Conservation (phyloP, 768 basidiomycete species). For the Lactarius sanguifluus region DNA sequence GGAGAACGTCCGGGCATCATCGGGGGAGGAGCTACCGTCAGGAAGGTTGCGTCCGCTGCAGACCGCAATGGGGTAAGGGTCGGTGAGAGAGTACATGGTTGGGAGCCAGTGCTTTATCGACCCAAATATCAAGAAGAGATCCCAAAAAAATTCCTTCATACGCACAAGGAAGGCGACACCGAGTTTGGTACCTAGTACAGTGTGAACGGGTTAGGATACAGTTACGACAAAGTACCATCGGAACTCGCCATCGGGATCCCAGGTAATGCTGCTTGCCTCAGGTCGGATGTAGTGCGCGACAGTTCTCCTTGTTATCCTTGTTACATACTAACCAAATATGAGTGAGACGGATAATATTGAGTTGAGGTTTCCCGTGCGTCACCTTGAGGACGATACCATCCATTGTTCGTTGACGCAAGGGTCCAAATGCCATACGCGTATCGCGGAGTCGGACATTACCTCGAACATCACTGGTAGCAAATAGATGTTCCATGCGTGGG, state of each 20-base stretch:
- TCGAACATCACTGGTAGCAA: constrained; percentile 58
- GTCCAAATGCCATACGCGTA: constrained; percentile 70
- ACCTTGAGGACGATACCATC: constrained; percentile 59
- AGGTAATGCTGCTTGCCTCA: constrained; percentile 65
- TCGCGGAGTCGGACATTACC: constrained; percentile 70
- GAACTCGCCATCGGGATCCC: constrained; percentile 63
- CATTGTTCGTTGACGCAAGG: constrained; percentile 42
- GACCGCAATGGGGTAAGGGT: constrained; percentile 67
- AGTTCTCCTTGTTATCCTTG: constrained; percentile 45
- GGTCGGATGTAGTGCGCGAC: constrained; percentile 50
- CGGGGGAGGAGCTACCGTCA: constrained; percentile 49
- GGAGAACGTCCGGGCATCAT: constrained; percentile 54
- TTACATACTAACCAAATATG: constrained; percentile 41
- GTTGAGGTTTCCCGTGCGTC: constrained; percentile 23
- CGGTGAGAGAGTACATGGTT: constrained; percentile 65
- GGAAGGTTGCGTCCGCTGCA: constrained; percentile 60
- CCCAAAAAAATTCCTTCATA: constrained; percentile 4
- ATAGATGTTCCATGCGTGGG: constrained; percentile 65
- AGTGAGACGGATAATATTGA: constrained; percentile 23
- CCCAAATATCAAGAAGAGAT: constrained; percentile 5
- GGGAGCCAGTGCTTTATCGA: constrained; percentile 59
- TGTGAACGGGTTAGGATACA: constrained; percentile 6
- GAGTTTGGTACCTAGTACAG: constrained; percentile 53
- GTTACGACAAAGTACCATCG: background rate
- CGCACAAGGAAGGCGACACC: constrained; percentile 68